Conservation (phyloP, 225 moss, liverwort and hornwort species). For the Straminergon stramineum region DNA sequence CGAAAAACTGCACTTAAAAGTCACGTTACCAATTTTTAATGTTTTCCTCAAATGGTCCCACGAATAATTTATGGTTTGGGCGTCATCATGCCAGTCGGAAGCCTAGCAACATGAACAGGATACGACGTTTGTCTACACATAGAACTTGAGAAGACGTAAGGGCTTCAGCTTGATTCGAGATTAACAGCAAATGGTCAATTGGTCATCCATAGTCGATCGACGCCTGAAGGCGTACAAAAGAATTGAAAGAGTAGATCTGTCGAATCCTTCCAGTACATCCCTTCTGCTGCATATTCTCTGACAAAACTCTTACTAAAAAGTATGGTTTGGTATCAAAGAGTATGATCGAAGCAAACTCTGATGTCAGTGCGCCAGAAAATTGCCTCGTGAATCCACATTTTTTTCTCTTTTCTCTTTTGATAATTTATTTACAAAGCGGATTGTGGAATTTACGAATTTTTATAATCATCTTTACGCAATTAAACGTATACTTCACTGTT, state of each 20-base stretch:
- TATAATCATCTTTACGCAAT: neutral
- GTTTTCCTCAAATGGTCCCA: neutral
- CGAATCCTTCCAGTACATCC: neutral
- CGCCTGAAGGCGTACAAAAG: neutral
- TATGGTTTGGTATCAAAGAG: neutral
- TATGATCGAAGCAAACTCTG: neutral
- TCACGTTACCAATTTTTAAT: neutral
- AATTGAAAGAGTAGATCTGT: neutral
- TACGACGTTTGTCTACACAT: neutral
- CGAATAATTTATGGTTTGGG: neutral
- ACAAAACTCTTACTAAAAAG: neutral
- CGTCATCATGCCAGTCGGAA: neutral
- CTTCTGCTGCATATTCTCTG: neutral
- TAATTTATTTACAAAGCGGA: too few relatives aligned
- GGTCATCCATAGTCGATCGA: neutral
- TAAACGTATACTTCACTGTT: neutral
- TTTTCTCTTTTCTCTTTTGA: neutral
- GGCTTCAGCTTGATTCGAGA: neutral
- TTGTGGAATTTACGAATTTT: neutral
- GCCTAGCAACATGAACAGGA: neutral
- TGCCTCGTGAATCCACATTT: neutral
- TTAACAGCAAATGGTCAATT: neutral
- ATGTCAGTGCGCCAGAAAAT: neutral
- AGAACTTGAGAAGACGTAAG: neutral
- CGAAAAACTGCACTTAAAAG: neutral